Conservation (phyloP, 768 basidiomycete species). For the Porpolomopsis calyptriformis region DNA sequence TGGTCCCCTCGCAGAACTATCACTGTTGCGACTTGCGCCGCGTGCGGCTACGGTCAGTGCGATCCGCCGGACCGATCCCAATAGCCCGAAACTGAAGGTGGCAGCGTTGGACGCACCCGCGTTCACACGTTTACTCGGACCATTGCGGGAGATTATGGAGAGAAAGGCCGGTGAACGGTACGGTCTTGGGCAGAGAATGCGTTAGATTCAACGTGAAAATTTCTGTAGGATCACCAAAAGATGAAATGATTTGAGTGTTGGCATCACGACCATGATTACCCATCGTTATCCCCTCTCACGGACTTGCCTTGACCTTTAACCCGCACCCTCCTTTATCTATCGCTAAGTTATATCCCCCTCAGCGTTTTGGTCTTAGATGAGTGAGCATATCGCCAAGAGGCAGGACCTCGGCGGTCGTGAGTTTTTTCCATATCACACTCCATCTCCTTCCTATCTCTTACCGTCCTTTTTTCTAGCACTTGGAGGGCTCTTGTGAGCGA, state of each 20-base stretch:
- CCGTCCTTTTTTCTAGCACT: too few relatives aligned
- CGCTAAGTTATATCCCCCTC: too few relatives aligned
- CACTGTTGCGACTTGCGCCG: conserved; percentile 77
- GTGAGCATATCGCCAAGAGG: background rate
- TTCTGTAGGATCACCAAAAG: too few relatives aligned
- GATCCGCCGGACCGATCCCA: conserved; percentile 36
- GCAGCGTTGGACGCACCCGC: conserved; percentile 88
- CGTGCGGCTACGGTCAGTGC: conserved; percentile 97
- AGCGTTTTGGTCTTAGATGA: too few relatives aligned
- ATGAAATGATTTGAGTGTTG: too few relatives aligned
- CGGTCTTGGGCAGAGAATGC: conserved; percentile 16
- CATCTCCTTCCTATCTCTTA: too few relatives aligned
- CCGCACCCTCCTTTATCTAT: too few relatives aligned
- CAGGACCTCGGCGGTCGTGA: background rate
- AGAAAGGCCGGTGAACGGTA: conserved; percentile 76
- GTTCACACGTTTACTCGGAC: conserved; percentile 89
- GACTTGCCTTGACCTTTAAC: too few relatives aligned
- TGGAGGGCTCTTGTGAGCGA: too few relatives aligned
- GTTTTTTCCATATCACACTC: background rate
- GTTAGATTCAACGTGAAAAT: background rate
- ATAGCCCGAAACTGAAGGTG: conserved; percentile 69
- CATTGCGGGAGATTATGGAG: conserved; percentile 88
- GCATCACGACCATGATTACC: too few relatives aligned
- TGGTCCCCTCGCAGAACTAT: conserved; percentile 54
- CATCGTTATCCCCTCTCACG: too few relatives aligned